Conservation (phyloP, 768 basidiomycete genomes). For the Crassisporium funariophilum region DNA sequence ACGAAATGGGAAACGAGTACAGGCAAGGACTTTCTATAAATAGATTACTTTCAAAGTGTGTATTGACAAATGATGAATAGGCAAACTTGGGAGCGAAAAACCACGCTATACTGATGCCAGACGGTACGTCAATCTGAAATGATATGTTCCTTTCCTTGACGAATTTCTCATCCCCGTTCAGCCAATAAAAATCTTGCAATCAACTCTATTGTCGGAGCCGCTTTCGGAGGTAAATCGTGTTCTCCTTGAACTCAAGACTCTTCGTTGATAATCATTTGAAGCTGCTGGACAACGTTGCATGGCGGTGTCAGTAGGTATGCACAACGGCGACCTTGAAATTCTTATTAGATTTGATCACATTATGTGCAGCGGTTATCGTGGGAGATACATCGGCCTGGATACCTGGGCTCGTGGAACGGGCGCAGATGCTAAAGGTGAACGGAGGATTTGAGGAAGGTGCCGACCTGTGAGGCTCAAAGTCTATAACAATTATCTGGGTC, state of each 20-base stretch:
- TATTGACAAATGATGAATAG: conserved; percentile 21
- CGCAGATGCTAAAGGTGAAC: conserved; percentile 76
- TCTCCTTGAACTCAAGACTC: background rate
- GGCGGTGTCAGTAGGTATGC: conserved; percentile 88
- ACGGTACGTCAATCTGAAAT: conserved; percentile 56
- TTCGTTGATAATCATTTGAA: conserved; percentile 24
- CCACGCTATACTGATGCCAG: conserved; percentile 91
- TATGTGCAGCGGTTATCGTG: conserved; percentile 67
- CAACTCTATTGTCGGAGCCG: conserved; percentile 91
- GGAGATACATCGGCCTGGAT: conserved; percentile 82
- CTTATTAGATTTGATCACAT: background rate
- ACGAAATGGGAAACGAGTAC: conserved; percentile 86
- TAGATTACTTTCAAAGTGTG: background rate
- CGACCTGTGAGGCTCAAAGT: conserved; percentile 60
- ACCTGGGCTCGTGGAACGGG: conserved; percentile 81
- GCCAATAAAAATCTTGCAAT: conserved; percentile 92
- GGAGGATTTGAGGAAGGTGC: conserved; percentile 89
- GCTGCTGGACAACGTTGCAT: conserved; percentile 98
- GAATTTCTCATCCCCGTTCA: conserved; percentile 25
- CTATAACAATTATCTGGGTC: background rate
- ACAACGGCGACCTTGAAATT: background rate
- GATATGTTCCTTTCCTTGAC: background rate
- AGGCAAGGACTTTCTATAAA: conserved; percentile 49
- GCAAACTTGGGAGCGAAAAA: conserved; percentile 93
- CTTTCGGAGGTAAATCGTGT: conserved; percentile 72